phyloP scores from a whole-genome alignment of 73 alveolate genomes.

The Blepharisma japonicum region DNA sequence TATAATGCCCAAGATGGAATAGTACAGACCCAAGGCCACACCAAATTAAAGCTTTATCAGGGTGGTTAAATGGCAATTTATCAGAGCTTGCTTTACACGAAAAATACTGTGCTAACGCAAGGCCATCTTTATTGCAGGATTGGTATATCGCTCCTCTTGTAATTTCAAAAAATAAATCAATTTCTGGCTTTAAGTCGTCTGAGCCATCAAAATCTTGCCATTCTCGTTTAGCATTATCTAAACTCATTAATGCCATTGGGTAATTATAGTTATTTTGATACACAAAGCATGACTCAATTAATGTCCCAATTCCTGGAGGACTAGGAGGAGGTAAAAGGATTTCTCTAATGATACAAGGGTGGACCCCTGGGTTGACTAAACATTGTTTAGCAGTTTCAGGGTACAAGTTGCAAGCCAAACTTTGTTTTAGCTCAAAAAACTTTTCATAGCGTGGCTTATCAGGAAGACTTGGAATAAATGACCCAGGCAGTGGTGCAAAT shows the following conservation, averaged over 20 bases:
- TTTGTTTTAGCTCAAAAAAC: not conserved
- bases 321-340: constrained; percentile 86
- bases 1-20: constrained; percentile 91
- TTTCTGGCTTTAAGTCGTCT: constrained; percentile 53
- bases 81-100: constrained; percentile 74
- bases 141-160: constrained; percentile 88
- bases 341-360: constrained; percentile 77
- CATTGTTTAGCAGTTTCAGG: constrained; percentile 56
- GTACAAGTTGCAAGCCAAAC: not conserved
- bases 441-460: constrained; percentile 17
- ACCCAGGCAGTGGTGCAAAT: constrained; percentile 19
- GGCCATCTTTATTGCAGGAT: constrained; percentile 89
- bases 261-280: constrained; percentile 51
- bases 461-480: not conserved
- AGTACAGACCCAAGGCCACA: constrained; percentile 95
- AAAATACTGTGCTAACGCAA: constrained; percentile 82
- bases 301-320: constrained; percentile 67
- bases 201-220: constrained; percentile 38
- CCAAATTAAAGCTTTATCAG: constrained; percentile 93
- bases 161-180: constrained; percentile 85
- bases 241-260: not conserved
- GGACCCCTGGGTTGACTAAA: constrained; percentile 81
- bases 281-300: constrained; percentile 74
- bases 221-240: constrained; percentile 28
- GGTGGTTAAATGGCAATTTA: constrained; percentile 86